Evolutionary conservation across 2,329 filamentous ascomycete genomes (phyloP), one percentile per base, ranked within the genome.

Genomic region (Aspergillus latus): DNA sequence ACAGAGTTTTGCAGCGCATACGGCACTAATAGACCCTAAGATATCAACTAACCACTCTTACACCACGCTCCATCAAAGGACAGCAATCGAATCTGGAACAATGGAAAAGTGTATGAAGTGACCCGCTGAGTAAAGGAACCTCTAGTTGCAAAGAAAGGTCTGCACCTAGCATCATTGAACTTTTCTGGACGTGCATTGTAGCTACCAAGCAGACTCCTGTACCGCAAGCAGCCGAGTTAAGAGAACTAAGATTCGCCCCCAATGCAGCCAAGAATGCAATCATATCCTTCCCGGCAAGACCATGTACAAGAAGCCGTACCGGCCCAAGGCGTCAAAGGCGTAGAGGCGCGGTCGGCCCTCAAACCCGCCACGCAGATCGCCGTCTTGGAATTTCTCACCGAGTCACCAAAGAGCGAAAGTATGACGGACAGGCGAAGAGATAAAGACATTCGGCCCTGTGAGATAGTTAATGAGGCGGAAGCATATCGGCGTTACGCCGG

Each of bases 81-180:
- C 2, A 51, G 3, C 49, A 15, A 44, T 16, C 13, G 15, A n/a
- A 26, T 52, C 46, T 16, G 51, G 55, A 2, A 36, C 49, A 2
- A 54, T 43, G 15, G 13, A 51, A 5, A 43, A 39, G 29, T 36
- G 6, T 59, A 50, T 47, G 59, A 57, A 43, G 29, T 37, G n/a
- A 15, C 36, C 9, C 57, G 47, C n/a, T 61, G 59, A 57, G 32
- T 59, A 9, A 48, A 49, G 29, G 59, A 61, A 32, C 46, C 51
- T 8, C 9, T 52, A 1, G 9, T 30, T 13, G 57, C 59, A n/a
- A 40, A 53, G 29, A 36, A 21, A 7, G 8, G 15, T 2, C 49
- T 32, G 7, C 30, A 7, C 1, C 13, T n/a, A 21, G 36, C 52
- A 32, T 56, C 56, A 7, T 46, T 56, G 10, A 48, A 50, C 34